Evolutionary conservation across 129 eudicot genomes (phyloP).

Genomic region (Chrysanthemum seticuspe): DNA sequence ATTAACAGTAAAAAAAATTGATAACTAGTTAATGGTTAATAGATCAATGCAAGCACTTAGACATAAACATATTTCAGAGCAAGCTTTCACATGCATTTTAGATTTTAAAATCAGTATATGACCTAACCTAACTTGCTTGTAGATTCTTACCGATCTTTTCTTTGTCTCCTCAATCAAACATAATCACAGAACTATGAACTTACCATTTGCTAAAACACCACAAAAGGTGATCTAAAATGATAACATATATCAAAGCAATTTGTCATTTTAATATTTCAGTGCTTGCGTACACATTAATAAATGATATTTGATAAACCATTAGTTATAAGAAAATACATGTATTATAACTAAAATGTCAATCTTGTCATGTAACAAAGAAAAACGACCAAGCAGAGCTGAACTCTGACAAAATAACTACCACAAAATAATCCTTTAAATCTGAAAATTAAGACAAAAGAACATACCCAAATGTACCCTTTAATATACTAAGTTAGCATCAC

Average conservation of each 20-base stretch:
- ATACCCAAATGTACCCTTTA: neutral
- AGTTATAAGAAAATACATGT: neutral
- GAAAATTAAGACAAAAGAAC: neutral
- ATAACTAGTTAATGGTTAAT: no score
- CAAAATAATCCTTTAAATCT: neutral
- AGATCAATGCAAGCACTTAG: no score
- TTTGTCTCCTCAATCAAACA: no score
- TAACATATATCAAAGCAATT: no score
- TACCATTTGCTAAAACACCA: neutral
- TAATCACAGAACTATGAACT: neutral
- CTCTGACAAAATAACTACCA: neutral
- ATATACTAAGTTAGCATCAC: conserved; percentile 15
- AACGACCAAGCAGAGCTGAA: neutral
- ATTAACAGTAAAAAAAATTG: no score
- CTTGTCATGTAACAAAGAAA: neutral
- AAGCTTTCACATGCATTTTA: neutral
- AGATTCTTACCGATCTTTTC: neutral
- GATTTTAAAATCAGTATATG: neutral
- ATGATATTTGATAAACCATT: no score
- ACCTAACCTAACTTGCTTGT: neutral
- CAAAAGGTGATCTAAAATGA: no score
- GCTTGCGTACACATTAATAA: no score
- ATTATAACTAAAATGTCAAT: neutral
- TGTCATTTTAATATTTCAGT: no score
- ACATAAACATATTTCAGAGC: neutral